These are phyloP conservation scores for Niveomyces coronatus DNA, from an alignment of 2,329 filamentous ascomycete species.

Conservation along the genomic window DNA sequence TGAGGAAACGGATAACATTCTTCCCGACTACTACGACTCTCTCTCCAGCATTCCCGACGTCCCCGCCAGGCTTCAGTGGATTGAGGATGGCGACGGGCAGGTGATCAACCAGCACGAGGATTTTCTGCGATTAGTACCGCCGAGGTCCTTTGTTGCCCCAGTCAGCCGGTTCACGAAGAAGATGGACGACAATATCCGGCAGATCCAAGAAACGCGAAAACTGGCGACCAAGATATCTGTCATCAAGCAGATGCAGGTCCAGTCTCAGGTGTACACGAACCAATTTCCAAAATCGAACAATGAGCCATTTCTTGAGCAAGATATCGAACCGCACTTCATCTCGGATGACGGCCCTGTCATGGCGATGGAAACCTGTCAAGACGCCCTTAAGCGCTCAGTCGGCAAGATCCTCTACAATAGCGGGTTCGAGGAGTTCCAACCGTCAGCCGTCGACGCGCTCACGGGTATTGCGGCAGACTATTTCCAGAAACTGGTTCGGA, in stretches of 20 bases:
- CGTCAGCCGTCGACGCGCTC: conserved; percentile 80
- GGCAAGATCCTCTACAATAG: conserved; percentile 93
- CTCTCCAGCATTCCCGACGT: conserved; percentile 81
- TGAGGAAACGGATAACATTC: conserved; percentile 68
- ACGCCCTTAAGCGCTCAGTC: conserved; percentile 79
- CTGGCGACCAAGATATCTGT: conserved; percentile 93
- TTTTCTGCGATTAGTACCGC: conserved; percentile 66
- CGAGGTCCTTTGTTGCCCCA: conserved; percentile 65
- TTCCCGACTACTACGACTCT: conserved; percentile 92
- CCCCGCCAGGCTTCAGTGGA: conserved; percentile 67
- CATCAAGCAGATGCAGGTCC: conserved; percentile 98
- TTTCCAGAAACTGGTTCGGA: conserved; percentile 72
- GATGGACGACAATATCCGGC: conserved; percentile 82
- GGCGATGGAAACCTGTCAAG: conserved; percentile 69
- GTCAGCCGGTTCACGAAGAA: conserved; percentile 64
- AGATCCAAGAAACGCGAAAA: conserved; percentile 95
- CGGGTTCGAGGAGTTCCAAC: conserved; percentile 94
- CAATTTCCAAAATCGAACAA: conserved; percentile 96
- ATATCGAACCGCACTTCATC: conserved; percentile 81
- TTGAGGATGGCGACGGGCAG: conserved; percentile 80
- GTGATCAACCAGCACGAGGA: conserved; percentile 83
- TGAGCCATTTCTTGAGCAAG: conserved; percentile 76
- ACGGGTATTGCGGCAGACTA: conserved; percentile 86
- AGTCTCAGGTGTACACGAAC: conserved; percentile 95
- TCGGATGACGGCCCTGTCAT: conserved; percentile 84